Evolutionary conservation across 225 moss, liverwort and hornwort species (phyloP).

Genomic region (Marchantia paleacea): DNA sequence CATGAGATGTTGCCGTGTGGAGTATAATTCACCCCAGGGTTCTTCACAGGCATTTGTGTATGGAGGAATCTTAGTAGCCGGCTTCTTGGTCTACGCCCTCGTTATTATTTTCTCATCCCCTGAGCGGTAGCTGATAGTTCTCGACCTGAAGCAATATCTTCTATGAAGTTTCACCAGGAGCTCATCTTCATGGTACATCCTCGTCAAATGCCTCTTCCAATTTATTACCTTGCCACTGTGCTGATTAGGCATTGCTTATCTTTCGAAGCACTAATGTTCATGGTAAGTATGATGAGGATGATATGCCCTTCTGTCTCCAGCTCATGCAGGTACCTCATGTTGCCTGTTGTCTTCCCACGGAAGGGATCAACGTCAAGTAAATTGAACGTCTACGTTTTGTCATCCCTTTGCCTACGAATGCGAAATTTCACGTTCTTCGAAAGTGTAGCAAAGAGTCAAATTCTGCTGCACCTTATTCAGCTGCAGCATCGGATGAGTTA

Average conservation of each 20-base stretch:
- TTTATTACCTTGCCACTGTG: background rate
- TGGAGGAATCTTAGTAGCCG: slow-evolving; percentile 84
- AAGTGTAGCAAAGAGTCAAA: background rate
- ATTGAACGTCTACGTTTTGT: background rate
- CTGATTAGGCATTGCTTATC: background rate
- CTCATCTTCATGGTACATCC: background rate
- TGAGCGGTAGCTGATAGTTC: slow-evolving; percentile 35
- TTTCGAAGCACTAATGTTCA: background rate
- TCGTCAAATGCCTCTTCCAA: background rate
- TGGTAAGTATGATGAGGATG: background rate
- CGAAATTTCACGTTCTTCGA: background rate
- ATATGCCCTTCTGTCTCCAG: background rate
- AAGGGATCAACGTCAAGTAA: background rate
- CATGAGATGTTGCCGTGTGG: slow-evolving; percentile 80
- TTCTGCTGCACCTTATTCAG: background rate
- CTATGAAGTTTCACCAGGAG: background rate
- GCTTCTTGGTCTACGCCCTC: slow-evolving; percentile 84
- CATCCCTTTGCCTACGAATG: background rate
- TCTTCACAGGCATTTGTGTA: slow-evolving; percentile 73
- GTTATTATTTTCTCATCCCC: slow-evolving; percentile 81
- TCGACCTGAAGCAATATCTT: background rate
- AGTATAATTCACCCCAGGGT: slow-evolving; percentile 58
- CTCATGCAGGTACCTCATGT: background rate
- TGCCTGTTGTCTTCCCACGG: background rate
- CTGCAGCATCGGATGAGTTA: background rate